Base-by-base conservation (phyloP, 208 protist genomes). In the Trypanosoma scelopori region DNA sequence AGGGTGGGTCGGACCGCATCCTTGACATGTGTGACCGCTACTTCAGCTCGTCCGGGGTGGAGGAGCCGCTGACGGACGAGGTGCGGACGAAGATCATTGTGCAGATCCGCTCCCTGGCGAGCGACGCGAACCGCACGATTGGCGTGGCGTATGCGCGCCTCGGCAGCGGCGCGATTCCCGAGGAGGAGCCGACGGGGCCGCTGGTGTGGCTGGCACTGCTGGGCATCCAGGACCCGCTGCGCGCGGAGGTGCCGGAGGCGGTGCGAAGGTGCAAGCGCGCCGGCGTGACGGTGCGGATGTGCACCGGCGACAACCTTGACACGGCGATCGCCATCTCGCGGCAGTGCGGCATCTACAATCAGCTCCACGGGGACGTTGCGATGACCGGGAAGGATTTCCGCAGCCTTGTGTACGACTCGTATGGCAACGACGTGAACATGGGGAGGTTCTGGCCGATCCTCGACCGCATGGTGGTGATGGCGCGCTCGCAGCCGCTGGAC, bases 231-330 rank as follows among this genome's bases (percentile, higher is more conserved):
- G 97, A 99, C 67, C 97, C 97, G 25, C 77, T 98, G 13, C 84
- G 98, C 12, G 85, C 91, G 11, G 97, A 99, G 66, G 96, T 98
- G 18, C 79, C 84, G 22, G 76, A 87, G 20, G 91, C 97, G 16
- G 93, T 99, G 18, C 53, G 47, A 35, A 78, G 82, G 67, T 99
- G 97, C 82, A 87, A 98, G 70, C 45, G 81, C 46, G 96, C 97
- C 5, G 97, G 97, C 12, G 92, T 99, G 56, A 91, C 73, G 5
- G 96, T 99, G 56, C 79, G 95, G 64, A 99, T 99, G 98, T 88
- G 97, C 49, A 99, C 98, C 0, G 98, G 97, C 46, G 95, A 98
- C 65, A 94, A 97, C 78, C 67, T 98, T 18, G 71, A 88, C 30
- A 99, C 96, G 22, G 97, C 97, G 2, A 71, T 89, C n/a, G 81